A percentile compares a stretch with the other conserved stretches of the same genome.
phyloP scores from a whole-genome alignment of 2,329 filamentous ascomycete species.

The Thelonectria discophora region DNA sequence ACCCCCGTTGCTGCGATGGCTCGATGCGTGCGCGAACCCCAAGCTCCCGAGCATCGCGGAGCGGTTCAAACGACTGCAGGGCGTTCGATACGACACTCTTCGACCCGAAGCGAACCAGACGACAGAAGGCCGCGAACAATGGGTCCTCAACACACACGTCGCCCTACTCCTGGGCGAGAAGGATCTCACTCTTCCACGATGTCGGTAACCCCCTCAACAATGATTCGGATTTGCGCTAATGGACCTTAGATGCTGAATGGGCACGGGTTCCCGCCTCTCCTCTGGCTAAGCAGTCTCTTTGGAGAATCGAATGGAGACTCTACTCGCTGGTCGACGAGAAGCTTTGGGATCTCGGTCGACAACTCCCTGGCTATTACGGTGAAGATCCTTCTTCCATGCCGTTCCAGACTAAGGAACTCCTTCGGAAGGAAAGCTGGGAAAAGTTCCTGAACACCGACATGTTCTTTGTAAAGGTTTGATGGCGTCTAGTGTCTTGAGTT shows the following conservation, averaged over 20 bases:
- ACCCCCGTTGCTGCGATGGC: slow-evolving; percentile 69
- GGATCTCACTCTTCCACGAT: slow-evolving; percentile 67
- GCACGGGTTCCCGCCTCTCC: slow-evolving; percentile 61
- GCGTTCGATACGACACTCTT: slow-evolving; percentile 72
- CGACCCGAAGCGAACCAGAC: slow-evolving; percentile 61
- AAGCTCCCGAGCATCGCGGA: slow-evolving; percentile 60
- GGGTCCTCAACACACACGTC: slow-evolving; percentile 71
- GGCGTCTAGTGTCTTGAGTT: background rate
- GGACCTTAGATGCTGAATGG: slow-evolving; percentile 65
- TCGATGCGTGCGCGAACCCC: slow-evolving; percentile 62
- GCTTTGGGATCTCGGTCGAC: slow-evolving; percentile 61
- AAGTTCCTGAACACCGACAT: slow-evolving; percentile 67
- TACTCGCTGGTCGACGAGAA: slow-evolving; percentile 63
- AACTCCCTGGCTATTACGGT: slow-evolving; percentile 62
- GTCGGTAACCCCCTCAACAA: slow-evolving; percentile 53
- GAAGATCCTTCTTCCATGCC: slow-evolving; percentile 56
- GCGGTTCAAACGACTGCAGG: slow-evolving; percentile 65
- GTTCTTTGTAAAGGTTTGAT: slow-evolving; percentile 72
- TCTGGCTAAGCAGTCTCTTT: slow-evolving; percentile 67
- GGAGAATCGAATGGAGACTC: slow-evolving; percentile 65
- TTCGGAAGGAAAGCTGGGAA: slow-evolving; percentile 60
- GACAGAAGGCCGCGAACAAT: slow-evolving; percentile 68
- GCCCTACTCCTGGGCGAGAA: slow-evolving; percentile 72
- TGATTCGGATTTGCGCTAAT: background rate
- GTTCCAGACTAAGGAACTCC: slow-evolving; percentile 54